Evolutionary conservation across 1,139 yeast species (phyloP).

Genomic region (Magnusiomyces tetraspermus): DNA sequence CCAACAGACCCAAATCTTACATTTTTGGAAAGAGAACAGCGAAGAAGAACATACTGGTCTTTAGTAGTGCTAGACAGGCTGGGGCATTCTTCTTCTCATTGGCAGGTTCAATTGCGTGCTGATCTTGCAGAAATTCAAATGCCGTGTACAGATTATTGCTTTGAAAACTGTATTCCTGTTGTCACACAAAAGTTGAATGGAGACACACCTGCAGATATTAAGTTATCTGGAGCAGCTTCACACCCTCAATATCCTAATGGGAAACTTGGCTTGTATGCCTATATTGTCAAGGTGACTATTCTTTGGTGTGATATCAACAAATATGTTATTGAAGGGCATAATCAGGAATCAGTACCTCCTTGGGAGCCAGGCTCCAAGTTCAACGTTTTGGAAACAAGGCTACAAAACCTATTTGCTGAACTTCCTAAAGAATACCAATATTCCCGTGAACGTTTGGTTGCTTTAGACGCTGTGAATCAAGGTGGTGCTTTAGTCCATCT

Average conservation of each 20-base stretch:
- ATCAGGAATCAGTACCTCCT: constrained; percentile 19
- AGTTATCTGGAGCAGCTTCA: constrained; percentile 8
- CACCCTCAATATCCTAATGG: constrained; percentile 8
- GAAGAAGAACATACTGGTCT: constrained; percentile 34
- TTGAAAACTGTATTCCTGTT: constrained; percentile 25
- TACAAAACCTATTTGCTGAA: constrained; percentile 13
- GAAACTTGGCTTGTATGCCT: constrained; percentile 23
- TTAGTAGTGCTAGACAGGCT: constrained; percentile 32
- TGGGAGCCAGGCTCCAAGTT: constrained; percentile 21
- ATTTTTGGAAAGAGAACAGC: constrained; percentile 31
- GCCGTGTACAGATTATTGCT: constrained; percentile 29
- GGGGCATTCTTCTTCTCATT: constrained; percentile 32
- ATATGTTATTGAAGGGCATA: constrained; percentile 20
- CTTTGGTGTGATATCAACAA: constrained; percentile 30
- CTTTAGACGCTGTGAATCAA: constrained; percentile 19
- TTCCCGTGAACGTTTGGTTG: constrained; percentile 19
- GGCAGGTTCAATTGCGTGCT: constrained; percentile 24
- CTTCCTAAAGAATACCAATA: constrained; percentile 22
- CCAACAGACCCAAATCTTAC: constrained; percentile 21
- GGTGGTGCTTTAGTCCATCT: constrained; percentile 24
- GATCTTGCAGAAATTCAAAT: constrained; percentile 26
- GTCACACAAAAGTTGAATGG: constrained; percentile 24
- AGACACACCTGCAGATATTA: constrained; percentile 8
- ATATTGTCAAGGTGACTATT: constrained; percentile 26
- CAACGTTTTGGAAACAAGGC: constrained; percentile 10